Evolutionary conservation across 148 eudicot species (phyloP).

Genomic region (Polygonum aviculare): DNA sequence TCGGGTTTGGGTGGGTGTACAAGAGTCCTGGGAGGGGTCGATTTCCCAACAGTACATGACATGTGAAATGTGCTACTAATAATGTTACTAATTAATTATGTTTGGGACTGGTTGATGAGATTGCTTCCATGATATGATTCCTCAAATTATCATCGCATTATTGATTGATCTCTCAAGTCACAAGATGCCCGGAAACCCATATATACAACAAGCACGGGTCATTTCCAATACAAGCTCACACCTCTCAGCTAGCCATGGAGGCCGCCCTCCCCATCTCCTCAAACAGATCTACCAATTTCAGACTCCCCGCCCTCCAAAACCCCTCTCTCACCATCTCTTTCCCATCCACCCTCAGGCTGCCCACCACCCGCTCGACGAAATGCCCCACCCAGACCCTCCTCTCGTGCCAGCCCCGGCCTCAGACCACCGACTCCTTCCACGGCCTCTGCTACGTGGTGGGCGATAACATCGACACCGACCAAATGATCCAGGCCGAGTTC

Average conservation of each 20-base stretch:
- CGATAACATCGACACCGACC: slow-evolving; percentile 97
- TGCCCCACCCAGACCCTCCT: slow-evolving; percentile 21
- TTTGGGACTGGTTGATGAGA: too few relatives aligned
- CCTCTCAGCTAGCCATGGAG: slow-evolving; percentile 13
- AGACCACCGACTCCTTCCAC: slow-evolving; percentile 44
- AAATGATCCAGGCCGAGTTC: slow-evolving; percentile 93
- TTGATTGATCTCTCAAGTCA: too few relatives aligned
- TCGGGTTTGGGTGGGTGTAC: too few relatives aligned
- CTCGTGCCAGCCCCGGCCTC: slow-evolving; percentile 11
- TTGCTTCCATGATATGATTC: too few relatives aligned
- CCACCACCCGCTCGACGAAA: slow-evolving; percentile 21
- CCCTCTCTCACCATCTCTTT: slow-evolving; percentile 6
- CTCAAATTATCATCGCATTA: too few relatives aligned
- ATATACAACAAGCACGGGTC: too few relatives aligned
- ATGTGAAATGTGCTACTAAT: too few relatives aligned
- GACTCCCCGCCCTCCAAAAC: slow-evolving; percentile 14
- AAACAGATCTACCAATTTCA: not conserved
- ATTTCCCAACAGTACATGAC: too few relatives aligned
- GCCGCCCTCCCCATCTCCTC: slow-evolving; percentile 15
- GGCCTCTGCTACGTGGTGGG: slow-evolving; percentile 84
- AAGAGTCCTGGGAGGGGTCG: too few relatives aligned
- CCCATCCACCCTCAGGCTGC: slow-evolving; percentile 20
- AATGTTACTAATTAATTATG: too few relatives aligned
- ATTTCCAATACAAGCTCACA: too few relatives aligned
- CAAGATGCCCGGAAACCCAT: too few relatives aligned